Base-by-base conservation (phyloP, 179 eudicot genomes). In the Carnegiea gigantea region DNA sequence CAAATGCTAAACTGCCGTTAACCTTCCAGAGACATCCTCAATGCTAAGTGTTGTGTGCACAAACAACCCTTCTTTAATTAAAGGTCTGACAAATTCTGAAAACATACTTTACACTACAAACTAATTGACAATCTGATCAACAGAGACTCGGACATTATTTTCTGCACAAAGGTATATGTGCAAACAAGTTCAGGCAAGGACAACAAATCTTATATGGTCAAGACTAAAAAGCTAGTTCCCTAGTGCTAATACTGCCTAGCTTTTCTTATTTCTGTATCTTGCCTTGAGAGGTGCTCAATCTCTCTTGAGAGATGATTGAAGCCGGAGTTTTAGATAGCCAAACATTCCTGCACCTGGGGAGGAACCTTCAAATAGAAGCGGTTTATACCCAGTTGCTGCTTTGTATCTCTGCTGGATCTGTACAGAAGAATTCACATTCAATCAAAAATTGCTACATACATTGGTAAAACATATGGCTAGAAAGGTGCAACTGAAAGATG, bases 261-360 rank as follows among this genome's bases (percentile, higher is more conserved):
- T 60, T 70, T 13, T 54, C 67, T 14, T 70, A 36, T 70, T 67
- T 30, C 20, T 70, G 73, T 18, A 33, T 70, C 44, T 17, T 5
- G 44, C n/a, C 46, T 67, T 15, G 73, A 36, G 73, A 64, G n/a
- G 73, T 54, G 65, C n/a, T 75, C 54, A 48, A 51, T 78, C 73
- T 73, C 54, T 79, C 12, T 76, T 62, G 14, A 38, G 44, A 53
- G 82, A 64, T 76, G 82, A 48, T 40, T 88, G 90, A 24, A 88
- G 90, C 30, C 95, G 93, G 77, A 94, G 87, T 85, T 89, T 93
- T 17, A 96, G 87, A 80, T 96, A 86, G 60, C 99, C 99, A 70
- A 96, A 96, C 83, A 84, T 93, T 77, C 99, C 99, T 5, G 99
- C 98, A 26, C 99, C 99, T 17, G 97, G 99, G 20, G 99, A 96